Evolutionary conservation across 2,329 filamentous ascomycete species (phyloP).

Genomic region (Huntiella bhutanensis): DNA sequence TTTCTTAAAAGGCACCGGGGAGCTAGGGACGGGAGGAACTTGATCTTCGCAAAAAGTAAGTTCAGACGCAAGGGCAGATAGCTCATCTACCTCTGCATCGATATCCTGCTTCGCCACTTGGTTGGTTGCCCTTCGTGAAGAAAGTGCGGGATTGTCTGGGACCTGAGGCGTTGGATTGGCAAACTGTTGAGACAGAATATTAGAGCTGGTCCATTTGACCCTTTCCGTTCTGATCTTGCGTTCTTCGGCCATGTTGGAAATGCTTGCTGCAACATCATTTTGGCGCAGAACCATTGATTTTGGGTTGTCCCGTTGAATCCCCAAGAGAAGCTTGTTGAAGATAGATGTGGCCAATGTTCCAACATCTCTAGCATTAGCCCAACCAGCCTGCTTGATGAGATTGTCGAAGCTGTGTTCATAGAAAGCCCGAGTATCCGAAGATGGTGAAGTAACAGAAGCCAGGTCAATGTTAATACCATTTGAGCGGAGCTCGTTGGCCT

Average conservation of each 20-base stretch:
- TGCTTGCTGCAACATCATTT: neutral
- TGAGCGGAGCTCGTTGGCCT: neutral
- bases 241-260: neutral
- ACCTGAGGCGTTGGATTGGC: neutral
- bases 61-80: too few relatives aligned
- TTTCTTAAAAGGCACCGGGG: neutral
- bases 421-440: neutral
- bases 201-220: neutral
- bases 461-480: constrained; percentile 1
- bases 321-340: neutral
- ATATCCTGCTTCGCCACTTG: neutral
- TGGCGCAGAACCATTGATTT: neutral
- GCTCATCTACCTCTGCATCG: too few relatives aligned
- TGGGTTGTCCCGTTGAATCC: neutral
- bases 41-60: neutral
- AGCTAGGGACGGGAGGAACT: neutral
- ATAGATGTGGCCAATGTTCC: neutral
- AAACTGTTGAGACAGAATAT: neutral
- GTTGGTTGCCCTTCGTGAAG: neutral
- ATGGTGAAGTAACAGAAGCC: constrained; percentile 1
- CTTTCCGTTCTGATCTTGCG: neutral
- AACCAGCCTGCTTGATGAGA: neutral
- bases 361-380: constrained; percentile 1
- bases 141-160: neutral
- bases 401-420: neutral